phyloP scores from a whole-genome alignment of 805 yeast genomes.

The Zygoascus biomembranicola region DNA sequence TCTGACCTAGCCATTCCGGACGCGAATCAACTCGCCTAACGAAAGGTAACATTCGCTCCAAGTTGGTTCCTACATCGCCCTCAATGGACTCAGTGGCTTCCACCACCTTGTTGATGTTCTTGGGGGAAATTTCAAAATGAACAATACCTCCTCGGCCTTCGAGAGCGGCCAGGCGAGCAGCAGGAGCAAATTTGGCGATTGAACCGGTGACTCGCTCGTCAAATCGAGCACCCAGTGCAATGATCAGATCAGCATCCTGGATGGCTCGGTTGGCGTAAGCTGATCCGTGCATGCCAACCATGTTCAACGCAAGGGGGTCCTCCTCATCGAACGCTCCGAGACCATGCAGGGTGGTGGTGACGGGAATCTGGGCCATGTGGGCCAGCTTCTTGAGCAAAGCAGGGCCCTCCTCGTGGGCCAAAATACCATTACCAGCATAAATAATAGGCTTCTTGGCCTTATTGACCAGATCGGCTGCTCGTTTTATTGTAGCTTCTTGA shows the following conservation, averaged over 20 bases:
- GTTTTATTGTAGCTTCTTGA: constrained; percentile 61
- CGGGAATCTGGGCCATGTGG: constrained; percentile 88
- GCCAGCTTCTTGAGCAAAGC: constrained; percentile 69
- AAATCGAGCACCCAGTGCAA: constrained; percentile 94
- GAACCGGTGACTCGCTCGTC: constrained; percentile 97
- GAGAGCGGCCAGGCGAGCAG: constrained; percentile 78
- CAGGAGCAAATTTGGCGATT: constrained; percentile 85
- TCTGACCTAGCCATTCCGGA: constrained; percentile 68
- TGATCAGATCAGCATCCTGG: constrained; percentile 85
- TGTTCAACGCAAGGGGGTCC: constrained; percentile 83
- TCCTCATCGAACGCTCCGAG: constrained; percentile 91
- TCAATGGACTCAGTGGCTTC: constrained; percentile 90
- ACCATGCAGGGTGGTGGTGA: constrained; percentile 90
- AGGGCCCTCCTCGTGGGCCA: constrained; percentile 77
- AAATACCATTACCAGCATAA: constrained; percentile 87
- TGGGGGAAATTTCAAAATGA: constrained; percentile 93
- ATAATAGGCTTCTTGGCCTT: constrained; percentile 80
- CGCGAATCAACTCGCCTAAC: constrained; percentile 55
- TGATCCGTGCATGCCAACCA: constrained; percentile 98
- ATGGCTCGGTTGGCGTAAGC: constrained; percentile 93
- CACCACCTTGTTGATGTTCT: constrained; percentile 95
- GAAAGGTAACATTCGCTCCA: constrained; percentile 64
- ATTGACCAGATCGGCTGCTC: constrained; percentile 73
- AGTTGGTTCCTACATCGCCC: constrained; percentile 85
- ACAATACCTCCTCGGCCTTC: constrained; percentile 92